phyloP scores from a whole-genome alignment of 2,329 filamentous ascomycete species.

The Aureobasidium vineae region DNA sequence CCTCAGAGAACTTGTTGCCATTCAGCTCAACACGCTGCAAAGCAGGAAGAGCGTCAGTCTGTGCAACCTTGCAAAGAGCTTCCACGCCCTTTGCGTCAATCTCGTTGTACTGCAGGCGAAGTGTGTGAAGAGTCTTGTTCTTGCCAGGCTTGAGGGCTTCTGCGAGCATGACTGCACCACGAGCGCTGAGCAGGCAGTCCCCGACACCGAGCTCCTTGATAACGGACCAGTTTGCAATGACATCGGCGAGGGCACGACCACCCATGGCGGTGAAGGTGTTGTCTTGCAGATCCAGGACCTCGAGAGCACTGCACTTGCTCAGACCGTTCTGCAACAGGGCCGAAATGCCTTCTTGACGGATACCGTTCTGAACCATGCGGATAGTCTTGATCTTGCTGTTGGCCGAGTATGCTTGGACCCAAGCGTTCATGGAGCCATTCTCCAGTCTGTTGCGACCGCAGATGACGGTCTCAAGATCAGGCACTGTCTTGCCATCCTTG shows the following conservation, averaged over 20 bases:
- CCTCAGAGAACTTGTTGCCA: constrained; percentile 90
- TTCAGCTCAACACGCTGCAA: constrained; percentile 89
- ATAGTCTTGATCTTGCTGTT: constrained; percentile 77
- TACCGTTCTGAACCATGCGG: constrained; percentile 99
- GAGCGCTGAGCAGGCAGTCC: constrained; percentile 78
- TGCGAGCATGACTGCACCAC: constrained; percentile 72
- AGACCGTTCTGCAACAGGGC: constrained; percentile 77
- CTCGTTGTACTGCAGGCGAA: constrained; percentile 92
- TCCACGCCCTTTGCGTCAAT: constrained; percentile 76
- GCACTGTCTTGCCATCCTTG: constrained; percentile 67
- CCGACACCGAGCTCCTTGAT: constrained; percentile 83
- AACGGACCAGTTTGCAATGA: constrained; percentile 69
- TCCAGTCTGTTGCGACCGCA: constrained; percentile 95
- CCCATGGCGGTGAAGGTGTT: constrained; percentile 91
- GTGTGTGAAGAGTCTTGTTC: constrained; percentile 74
- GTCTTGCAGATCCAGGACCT: constrained; percentile 87
- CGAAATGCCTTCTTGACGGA: constrained; percentile 87
- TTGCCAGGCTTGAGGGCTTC: constrained; percentile 69
- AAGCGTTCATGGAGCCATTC: constrained; percentile 93
- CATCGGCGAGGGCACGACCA: constrained; percentile 72
- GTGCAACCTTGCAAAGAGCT: constrained; percentile 66
- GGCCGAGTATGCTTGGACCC: constrained; percentile 82
- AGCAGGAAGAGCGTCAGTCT: constrained; percentile 62
- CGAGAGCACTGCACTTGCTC: constrained; percentile 64
- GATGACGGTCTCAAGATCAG: constrained; percentile 90